These are phyloP conservation scores for Pestalotiopsis sp. DNA, from an alignment of 2,329 filamentous ascomycete species.

Conservation along the genomic window DNA sequence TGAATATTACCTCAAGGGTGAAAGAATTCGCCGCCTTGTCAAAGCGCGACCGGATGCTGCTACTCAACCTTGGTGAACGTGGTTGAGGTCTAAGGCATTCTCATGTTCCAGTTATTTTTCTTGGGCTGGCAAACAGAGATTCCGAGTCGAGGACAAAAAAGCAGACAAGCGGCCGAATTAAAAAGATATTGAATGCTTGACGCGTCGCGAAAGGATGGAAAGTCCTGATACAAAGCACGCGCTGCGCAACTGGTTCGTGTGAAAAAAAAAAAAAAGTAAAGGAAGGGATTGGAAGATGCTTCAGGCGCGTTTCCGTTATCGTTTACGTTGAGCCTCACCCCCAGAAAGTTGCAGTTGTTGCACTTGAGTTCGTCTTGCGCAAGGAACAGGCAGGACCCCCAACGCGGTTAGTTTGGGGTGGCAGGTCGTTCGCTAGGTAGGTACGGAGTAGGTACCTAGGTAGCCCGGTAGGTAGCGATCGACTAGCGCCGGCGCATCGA, in stretches of 20 bases:
- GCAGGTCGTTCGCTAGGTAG: too few species aligned
- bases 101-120: background rate
- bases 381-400: background rate
- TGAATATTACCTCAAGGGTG: background rate
- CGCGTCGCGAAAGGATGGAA: background rate
- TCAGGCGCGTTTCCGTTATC: slow-evolving; percentile 3
- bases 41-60: background rate
- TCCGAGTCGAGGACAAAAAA: background rate
- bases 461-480: too few species aligned
- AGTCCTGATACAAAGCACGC: background rate
- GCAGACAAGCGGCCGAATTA: background rate
- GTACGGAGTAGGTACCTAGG: too few species aligned
- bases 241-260: background rate
- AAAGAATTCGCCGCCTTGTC: background rate
- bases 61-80: background rate
- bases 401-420: background rate
- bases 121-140: background rate
- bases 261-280: background rate
- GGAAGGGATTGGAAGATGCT: background rate
- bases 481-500: too few species aligned
- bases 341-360: background rate
- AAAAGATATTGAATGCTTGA: background rate
- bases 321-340: slow-evolving; percentile 10
- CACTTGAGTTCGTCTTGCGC: background rate
- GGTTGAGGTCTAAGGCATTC: background rate